These are phyloP conservation scores for Picocystis sp. DNA, from an alignment of 163 green algal genomes.

Conservation along the genomic window DNA sequence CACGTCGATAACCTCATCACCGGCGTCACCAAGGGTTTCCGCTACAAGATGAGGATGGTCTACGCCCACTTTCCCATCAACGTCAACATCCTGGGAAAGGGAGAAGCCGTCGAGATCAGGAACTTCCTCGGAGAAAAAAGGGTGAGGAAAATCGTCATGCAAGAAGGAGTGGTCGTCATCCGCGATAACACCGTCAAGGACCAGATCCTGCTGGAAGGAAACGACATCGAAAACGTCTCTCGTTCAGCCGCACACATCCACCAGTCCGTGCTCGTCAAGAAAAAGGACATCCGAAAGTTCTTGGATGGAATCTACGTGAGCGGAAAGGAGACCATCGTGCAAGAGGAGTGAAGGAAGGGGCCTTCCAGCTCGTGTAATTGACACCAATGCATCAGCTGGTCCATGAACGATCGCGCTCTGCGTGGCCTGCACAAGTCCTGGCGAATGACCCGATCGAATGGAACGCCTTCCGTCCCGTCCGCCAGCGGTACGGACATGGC, in stretches of 20 bases:
- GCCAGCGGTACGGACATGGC: too few species aligned
- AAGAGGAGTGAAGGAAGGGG: constrained; percentile 30
- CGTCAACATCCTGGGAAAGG: constrained; percentile 80
- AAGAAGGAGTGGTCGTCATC: constrained; percentile 64
- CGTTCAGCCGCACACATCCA: constrained; percentile 76
- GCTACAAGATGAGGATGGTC: constrained; percentile 99
- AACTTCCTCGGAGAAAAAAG: constrained; percentile 99
- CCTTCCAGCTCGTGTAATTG: constrained; percentile 25
- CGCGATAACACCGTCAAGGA: constrained; percentile 84
- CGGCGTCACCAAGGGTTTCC: constrained; percentile 89
- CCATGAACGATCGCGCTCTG: too few species aligned
- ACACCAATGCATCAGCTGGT: too few species aligned
- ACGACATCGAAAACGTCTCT: constrained; percentile 92
- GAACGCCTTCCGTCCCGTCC: too few species aligned
- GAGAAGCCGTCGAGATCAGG: constrained; percentile 75
- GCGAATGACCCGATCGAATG: too few species aligned
- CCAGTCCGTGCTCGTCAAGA: constrained; percentile 46
- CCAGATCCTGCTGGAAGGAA: constrained; percentile 83
- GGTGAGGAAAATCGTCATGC: constrained; percentile 83
- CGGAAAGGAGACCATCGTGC: constrained; percentile 29
- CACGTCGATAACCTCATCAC: constrained; percentile 95
- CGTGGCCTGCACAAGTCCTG: too few species aligned
- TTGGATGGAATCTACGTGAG: constrained; percentile 94
- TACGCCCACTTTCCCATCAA: constrained; percentile 99
- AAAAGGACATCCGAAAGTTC: constrained; percentile 99